Percentiles rank a stretch among this genome's conserved stretches.
phyloP scores from a whole-genome alignment of 108 stramenopile genomes.

The Nannochloropsis gaditana region DNA sequence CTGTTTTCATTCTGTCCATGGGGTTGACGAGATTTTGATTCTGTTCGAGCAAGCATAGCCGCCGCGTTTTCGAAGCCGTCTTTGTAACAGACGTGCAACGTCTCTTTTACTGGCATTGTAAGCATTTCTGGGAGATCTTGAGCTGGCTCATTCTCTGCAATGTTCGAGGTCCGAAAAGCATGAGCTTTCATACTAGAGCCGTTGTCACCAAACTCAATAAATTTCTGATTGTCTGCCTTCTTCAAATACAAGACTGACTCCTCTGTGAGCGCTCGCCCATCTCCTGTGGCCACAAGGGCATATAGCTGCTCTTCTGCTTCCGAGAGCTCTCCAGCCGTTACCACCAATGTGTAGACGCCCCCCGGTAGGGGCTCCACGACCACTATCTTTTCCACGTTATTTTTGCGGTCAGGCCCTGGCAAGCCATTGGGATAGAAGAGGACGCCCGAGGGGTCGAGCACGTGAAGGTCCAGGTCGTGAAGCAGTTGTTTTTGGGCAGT shows the following conservation, averaged over 20 bases:
- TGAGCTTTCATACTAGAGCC: neutral
- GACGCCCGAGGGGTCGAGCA: slow-evolving; percentile 40
- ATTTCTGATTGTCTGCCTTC: neutral
- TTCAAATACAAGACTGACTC: neutral
- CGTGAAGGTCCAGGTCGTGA: slow-evolving; percentile 64
- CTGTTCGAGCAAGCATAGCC: neutral
- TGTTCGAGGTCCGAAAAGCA: neutral
- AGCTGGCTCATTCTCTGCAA: neutral
- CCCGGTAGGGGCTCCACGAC: slow-evolving; percentile 22
- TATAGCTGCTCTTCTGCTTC: neutral
- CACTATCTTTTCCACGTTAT: slow-evolving; percentile 55
- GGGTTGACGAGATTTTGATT: neutral
- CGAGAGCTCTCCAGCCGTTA: neutral
- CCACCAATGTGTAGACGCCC: neutral
- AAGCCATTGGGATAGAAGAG: slow-evolving; percentile 56
- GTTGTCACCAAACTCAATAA: neutral
- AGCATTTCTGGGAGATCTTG: neutral
- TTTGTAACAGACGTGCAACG: neutral
- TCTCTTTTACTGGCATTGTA: neutral
- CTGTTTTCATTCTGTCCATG: neutral
- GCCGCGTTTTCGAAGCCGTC: neutral
- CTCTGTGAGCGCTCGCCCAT: neutral
- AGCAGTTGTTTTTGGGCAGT: slow-evolving; percentile 58
- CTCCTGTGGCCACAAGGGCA: neutral
- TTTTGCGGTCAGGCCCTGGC: slow-evolving; percentile 45